Evolutionary conservation across 2,329 filamentous ascomycete species (phyloP).

Genomic region (Colletotrichum australisinense): DNA sequence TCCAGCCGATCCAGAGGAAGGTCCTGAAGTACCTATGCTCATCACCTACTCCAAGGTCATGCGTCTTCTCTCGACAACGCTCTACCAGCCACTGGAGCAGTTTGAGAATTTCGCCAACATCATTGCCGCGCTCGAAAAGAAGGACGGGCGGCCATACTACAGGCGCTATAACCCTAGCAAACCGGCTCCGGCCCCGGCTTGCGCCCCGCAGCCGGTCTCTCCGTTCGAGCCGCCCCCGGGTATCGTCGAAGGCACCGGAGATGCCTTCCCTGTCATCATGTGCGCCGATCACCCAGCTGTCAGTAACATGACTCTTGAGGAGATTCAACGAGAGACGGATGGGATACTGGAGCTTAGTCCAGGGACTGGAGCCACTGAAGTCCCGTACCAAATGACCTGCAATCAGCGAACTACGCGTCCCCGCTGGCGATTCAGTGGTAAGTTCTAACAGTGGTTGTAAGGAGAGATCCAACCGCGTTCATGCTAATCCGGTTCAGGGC

Average conservation of each 20-base stretch:
- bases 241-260: conserved; percentile 47
- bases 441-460: background rate
- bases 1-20: conserved; percentile 41
- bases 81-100: conserved; percentile 57
- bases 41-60: conserved; percentile 62
- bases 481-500: conserved; percentile 19
- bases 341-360: conserved; percentile 50
- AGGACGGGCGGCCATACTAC: conserved; percentile 58
- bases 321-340: conserved; percentile 48
- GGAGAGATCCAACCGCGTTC: no score
- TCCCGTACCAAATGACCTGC: conserved; percentile 52
- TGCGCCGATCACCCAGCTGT: conserved; percentile 54
- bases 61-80: conserved; percentile 51
- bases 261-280: conserved; percentile 58
- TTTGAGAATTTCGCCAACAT: conserved; percentile 56
- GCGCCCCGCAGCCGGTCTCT: conserved; percentile 44
- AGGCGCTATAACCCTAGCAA: conserved; percentile 37
- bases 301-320: conserved; percentile 44
- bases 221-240: conserved; percentile 45
- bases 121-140: conserved; percentile 54
- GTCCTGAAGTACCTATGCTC: conserved; percentile 57
- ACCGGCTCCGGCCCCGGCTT: conserved; percentile 40
- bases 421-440: conserved; percentile 52
- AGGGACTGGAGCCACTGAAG: conserved; percentile 56
- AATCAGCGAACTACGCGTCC: conserved; percentile 51